Evolutionary conservation across 2,329 filamentous ascomycete genomes (phyloP).

Genomic region (Colletotrichum somersetense): DNA sequence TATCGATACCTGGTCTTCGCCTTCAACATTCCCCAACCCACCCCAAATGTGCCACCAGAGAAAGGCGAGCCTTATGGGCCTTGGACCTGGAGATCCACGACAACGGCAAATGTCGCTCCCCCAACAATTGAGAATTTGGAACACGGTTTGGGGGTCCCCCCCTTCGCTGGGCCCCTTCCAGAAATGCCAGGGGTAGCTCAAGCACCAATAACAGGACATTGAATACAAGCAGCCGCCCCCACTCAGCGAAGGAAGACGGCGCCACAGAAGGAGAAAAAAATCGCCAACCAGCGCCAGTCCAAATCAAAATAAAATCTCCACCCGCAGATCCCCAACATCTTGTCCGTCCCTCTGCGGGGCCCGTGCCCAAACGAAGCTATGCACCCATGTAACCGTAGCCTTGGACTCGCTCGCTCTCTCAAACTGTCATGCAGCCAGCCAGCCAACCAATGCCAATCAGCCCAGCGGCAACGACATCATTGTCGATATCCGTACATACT

Average conservation of each 20-base stretch:
- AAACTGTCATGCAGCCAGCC: background rate
- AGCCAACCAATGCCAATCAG: background rate
- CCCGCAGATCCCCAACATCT: slow-evolving; percentile 60
- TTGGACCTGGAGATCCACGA: slow-evolving; percentile 9
- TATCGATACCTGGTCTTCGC: background rate
- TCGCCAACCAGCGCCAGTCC: slow-evolving; percentile 30
- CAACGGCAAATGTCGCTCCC: slow-evolving; percentile 33
- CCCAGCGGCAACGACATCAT: slow-evolving; percentile 20
- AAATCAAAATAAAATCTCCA: slow-evolving; percentile 43
- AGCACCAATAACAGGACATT: slow-evolving; percentile 16
- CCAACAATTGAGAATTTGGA: slow-evolving; percentile 40
- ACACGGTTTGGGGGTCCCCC: slow-evolving; percentile 33
- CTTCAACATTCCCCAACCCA: background rate
- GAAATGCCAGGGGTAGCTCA: slow-evolving; percentile 36
- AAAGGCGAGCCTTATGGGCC: background rate
- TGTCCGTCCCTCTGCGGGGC: slow-evolving; percentile 50
- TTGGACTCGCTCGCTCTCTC: background rate
- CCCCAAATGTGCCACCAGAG: background rate
- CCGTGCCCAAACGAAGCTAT: slow-evolving; percentile 16
- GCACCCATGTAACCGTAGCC: background rate
- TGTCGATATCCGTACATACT: background rate
- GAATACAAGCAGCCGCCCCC: slow-evolving; percentile 31
- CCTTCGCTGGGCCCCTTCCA: slow-evolving; percentile 37
- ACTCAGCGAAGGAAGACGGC: slow-evolving; percentile 15
- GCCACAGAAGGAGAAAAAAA: slow-evolving; percentile 26